Evolutionary conservation across 2,329 filamentous ascomycete genomes (phyloP).

Genomic region (Aspergillus neotritici): DNA sequence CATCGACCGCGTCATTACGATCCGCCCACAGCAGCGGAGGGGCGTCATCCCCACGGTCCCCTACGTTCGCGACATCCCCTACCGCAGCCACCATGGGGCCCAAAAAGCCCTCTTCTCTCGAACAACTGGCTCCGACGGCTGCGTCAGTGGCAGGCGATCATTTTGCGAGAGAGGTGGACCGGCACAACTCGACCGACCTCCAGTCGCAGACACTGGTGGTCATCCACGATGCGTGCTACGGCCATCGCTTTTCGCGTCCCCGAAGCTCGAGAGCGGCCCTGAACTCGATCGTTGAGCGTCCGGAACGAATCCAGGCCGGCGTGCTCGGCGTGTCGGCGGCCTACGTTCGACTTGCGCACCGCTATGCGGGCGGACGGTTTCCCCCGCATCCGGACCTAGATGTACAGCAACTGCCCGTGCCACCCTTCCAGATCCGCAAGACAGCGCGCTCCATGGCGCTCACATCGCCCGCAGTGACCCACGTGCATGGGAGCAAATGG

Average conservation of each 20-base stretch:
- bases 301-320: conserved; percentile 80
- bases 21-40: conserved; percentile 26
- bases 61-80: conserved; percentile 25
- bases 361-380: conserved; percentile 65
- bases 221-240: conserved; percentile 89
- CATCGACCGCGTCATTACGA: conserved; percentile 35
- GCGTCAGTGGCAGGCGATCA: conserved; percentile 59
- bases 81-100: conserved; percentile 21
- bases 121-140: conserved; percentile 39
- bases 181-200: conserved; percentile 48
- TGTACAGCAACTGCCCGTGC: conserved; percentile 49
- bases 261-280: conserved; percentile 67
- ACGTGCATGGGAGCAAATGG: conserved; percentile 87
- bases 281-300: conserved; percentile 82
- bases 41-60: conserved; percentile 25
- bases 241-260: conserved; percentile 82
- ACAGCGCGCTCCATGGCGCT: conserved; percentile 67
- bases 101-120: conserved; percentile 21
- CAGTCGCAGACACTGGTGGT: conserved; percentile 67
- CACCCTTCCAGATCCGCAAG: conserved; percentile 81
- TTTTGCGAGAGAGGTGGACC: conserved; percentile 63
- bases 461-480: conserved; percentile 70
- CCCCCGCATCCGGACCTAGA: conserved; percentile 61
- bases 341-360: conserved; percentile 81
- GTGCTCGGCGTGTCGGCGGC: conserved; percentile 77